These are phyloP conservation scores for Coemansia sp. DNA, from an alignment of 192 early-diverging fungal genomes.

Conservation along the genomic window DNA sequence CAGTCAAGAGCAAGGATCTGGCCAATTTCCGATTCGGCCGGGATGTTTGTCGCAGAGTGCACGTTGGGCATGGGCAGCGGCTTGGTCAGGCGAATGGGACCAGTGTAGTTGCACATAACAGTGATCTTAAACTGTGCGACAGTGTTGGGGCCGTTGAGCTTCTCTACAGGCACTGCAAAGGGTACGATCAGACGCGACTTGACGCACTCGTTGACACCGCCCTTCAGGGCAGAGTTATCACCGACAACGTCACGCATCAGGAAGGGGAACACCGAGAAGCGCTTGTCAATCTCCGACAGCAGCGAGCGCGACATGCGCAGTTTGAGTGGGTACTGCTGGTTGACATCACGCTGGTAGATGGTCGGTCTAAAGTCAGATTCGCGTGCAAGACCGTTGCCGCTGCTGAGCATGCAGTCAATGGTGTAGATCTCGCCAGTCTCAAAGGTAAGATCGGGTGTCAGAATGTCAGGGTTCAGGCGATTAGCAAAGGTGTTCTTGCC, in stretches of 20 bases:
- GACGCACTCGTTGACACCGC: constrained; percentile 70
- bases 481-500: constrained; percentile 61
- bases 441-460: constrained; percentile 62
- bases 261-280: constrained; percentile 74
- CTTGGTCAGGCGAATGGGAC: constrained; percentile 65
- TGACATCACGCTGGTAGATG: constrained; percentile 71
- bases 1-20: constrained; percentile 42
- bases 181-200: constrained; percentile 61
- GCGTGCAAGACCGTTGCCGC: constrained; percentile 57
- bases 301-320: constrained; percentile 57
- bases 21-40: constrained; percentile 35
- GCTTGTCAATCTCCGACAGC: constrained; percentile 59
- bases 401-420: constrained; percentile 65
- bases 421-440: constrained; percentile 70
- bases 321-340: constrained; percentile 68
- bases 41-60: constrained; percentile 63
- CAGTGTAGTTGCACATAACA: constrained; percentile 57
- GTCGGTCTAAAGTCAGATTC: constrained; percentile 56
- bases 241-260: constrained; percentile 50
- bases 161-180: constrained; percentile 59
- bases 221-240: constrained; percentile 29
- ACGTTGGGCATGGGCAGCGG: constrained; percentile 71
- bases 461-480: constrained; percentile 56
- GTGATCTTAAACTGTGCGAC: constrained; percentile 77
- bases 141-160: constrained; percentile 40